phyloP scores from a whole-genome alignment of 148 eudicot genomes.

The Amaranthus cruentus region DNA sequence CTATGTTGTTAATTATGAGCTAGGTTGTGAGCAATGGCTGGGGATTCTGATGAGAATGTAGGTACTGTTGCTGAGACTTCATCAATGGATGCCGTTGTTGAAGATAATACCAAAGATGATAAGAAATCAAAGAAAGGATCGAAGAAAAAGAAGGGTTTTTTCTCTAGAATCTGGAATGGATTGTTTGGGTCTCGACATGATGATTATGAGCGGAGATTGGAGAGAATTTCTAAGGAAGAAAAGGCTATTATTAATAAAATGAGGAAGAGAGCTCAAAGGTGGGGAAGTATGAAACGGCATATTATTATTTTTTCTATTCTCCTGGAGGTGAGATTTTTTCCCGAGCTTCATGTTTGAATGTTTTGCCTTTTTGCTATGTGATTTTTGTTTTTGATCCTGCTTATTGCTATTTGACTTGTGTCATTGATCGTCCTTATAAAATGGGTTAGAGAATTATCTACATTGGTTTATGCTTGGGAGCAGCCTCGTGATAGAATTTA shows the following conservation, averaged over 20 bases:
- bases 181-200: slow-evolving; percentile 51
- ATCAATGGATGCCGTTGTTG: slow-evolving; percentile 27
- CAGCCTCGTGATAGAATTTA: no score
- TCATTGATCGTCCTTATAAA: no score
- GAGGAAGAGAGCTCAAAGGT: slow-evolving; percentile 56
- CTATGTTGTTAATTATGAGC: background rate
- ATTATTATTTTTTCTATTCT: slow-evolving; percentile 54
- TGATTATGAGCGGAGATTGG: slow-evolving; percentile 71
- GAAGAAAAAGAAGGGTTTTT: slow-evolving; percentile 53
- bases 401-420: background rate
- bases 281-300: slow-evolving; percentile 50
- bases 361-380: background rate
- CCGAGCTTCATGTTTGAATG: background rate
- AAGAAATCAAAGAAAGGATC: slow-evolving; percentile 18
- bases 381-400: background rate
- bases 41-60: slow-evolving; percentile 41
- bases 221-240: slow-evolving; percentile 74
- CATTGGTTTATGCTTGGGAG: no score
- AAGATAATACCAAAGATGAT: slow-evolving; percentile 26
- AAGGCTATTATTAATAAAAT: slow-evolving; percentile 53
- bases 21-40: slow-evolving; percentile 54
- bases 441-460: no score
- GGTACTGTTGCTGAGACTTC: slow-evolving; percentile 27
- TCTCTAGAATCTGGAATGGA: slow-evolving; percentile 64
- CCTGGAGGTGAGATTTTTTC: slow-evolving; percentile 51